Conservation (phyloP, 2,329 filamentous ascomycete species). For the Pseudonectria foliicola region DNA sequence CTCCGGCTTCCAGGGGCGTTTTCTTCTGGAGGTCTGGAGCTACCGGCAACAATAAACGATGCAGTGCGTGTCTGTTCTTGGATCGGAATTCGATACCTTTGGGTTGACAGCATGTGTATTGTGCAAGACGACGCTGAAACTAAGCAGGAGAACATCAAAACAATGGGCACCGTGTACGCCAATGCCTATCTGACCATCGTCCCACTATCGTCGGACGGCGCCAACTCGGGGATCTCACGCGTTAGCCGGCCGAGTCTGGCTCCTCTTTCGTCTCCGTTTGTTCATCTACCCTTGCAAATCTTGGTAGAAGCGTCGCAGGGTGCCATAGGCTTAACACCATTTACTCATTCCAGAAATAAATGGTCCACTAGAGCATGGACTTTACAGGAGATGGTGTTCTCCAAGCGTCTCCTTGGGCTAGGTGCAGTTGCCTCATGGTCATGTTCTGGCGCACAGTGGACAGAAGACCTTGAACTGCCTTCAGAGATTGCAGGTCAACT, state of each 20-base stretch:
- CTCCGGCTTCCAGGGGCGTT: constrained; percentile 2
- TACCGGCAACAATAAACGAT: constrained; percentile 4
- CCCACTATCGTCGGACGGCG: constrained; percentile 1
- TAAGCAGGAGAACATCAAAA: constrained; percentile 4
- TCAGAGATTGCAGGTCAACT: constrained; percentile 1
- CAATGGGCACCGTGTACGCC: constrained; percentile 4
- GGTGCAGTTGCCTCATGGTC: constrained; percentile 2
- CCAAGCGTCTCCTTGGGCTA: constrained; percentile 2
- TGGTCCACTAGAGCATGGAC: constrained; percentile 6
- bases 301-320: constrained; percentile 1
- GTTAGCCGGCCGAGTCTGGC: neutral
- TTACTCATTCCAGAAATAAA: neutral
- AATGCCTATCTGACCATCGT: constrained; percentile 4
- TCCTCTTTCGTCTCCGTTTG: neutral
- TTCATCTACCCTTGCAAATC: constrained; percentile 1
- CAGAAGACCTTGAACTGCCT: constrained; percentile 2
- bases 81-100: constrained; percentile 6
- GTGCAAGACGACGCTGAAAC: constrained; percentile 3
- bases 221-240: constrained; percentile 1
- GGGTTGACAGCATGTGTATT: constrained; percentile 9
- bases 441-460: constrained; percentile 4
- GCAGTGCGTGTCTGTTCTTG: constrained; percentile 3
- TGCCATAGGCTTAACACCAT: neutral
- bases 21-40: constrained; percentile 1
- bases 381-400: constrained; percentile 6